Conservation (phyloP, 257 asterid genomes). For the Capsicum baccatum region DNA sequence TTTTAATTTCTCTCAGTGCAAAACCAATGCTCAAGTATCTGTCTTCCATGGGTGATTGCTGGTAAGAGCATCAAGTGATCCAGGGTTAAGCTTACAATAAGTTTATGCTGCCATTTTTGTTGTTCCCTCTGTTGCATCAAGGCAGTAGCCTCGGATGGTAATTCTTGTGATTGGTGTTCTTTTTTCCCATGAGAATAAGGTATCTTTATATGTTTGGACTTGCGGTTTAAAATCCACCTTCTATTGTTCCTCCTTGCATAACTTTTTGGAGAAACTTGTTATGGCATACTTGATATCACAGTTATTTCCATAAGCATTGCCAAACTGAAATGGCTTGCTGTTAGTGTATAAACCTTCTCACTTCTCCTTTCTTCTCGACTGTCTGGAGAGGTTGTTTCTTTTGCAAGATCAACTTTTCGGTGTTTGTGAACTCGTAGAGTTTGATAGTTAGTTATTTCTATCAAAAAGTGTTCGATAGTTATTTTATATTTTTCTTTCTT, state of each 20-base stretch:
- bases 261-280: background rate
- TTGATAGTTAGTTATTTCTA: background rate
- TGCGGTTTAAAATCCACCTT: background rate
- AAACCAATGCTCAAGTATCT: background rate
- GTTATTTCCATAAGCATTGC: background rate
- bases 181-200: background rate
- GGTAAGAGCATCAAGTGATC: background rate
- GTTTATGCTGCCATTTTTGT: constrained; percentile 11
- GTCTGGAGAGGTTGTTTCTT: background rate
- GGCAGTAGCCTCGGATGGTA: constrained; percentile 1
- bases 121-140: background rate
- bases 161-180: background rate
- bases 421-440: constrained; percentile 3
- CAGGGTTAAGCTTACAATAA: background rate
- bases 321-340: constrained; percentile 13
- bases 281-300: background rate
- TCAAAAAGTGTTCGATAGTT: background rate
- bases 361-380: background rate
- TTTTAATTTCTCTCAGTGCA: background rate
- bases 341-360: background rate
- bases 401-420: background rate
- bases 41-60: background rate
- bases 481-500: background rate
- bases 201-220: background rate
- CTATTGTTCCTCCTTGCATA: background rate